Percentiles rank a stretch among this genome's conserved stretches.
phyloP scores from a whole-genome alignment of 2,329 filamentous ascomycete species.

The Ophiostoma tasmaniense region DNA sequence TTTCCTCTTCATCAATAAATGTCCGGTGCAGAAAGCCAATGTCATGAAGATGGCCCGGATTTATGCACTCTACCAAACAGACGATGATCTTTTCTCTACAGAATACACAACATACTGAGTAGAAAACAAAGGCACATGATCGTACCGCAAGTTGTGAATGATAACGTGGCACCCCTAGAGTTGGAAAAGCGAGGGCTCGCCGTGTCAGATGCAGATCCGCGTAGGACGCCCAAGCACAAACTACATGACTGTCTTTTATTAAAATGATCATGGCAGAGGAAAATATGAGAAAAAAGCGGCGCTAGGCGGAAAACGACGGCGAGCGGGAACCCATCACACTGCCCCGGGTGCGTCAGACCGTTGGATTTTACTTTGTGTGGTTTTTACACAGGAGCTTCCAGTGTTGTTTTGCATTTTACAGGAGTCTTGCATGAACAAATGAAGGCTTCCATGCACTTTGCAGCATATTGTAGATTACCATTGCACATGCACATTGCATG shows the following conservation, averaged over 20 bases:
- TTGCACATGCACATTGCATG: neutral
- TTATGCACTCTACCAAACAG: neutral
- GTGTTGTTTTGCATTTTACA: neutral
- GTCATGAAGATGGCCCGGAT: neutral
- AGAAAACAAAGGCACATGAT: neutral
- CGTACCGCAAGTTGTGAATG: neutral
- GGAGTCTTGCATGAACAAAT: neutral
- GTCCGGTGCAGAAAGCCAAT: neutral
- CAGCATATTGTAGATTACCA: too few species aligned
- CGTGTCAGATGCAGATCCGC: neutral
- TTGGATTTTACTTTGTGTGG: neutral
- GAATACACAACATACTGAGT: too few species aligned
- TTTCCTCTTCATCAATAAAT: neutral
- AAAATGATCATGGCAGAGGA: too few species aligned
- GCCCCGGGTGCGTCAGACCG: neutral
- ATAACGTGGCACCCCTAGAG: neutral
- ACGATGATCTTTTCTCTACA: neutral
- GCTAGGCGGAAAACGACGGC: slow-evolving; percentile 1
- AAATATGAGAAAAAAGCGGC: neutral
- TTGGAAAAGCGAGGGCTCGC: neutral
- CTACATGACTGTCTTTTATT: neutral
- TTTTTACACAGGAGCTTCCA: too few species aligned
- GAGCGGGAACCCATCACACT: neutral
- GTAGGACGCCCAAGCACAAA: neutral
- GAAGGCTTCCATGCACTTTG: neutral